Evolutionary conservation across 176 grass and related monocot genomes (phyloP), one percentile per base, ranked within the genome.

Genomic region (Zizania latifolia): DNA sequence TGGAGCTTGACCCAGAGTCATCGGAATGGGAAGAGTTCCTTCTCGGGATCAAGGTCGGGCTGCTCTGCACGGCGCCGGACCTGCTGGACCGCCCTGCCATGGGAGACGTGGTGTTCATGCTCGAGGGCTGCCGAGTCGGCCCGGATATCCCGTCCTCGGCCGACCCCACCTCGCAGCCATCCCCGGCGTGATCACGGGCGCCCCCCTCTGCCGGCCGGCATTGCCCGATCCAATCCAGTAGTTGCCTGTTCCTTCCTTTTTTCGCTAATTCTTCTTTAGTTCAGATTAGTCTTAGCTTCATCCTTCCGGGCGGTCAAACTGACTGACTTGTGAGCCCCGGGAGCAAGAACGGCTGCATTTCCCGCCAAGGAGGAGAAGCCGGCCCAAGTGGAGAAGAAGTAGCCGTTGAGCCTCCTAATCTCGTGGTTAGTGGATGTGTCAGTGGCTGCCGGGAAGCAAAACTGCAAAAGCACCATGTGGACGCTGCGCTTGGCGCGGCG

Each of bases 71-170:
- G 19, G 84, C 95, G 12, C 81, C 86, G 2, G 95, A 99, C 72
- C 87, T 86, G 2, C 70, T 90, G 16, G 95, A 99, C 59, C 86
- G 95, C 17, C 95, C 89, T 3, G 85, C 95, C 21, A 99, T 99
- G 92, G 90, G 89, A 24, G 95, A 99, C 78, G 84, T 99, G 68
- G 95, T 99, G 81, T 99, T 99, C 89, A 99, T 99, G 95, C 92
- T 99, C 21, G 95, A 99, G 83, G 92, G 95, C 62, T 99, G 95
- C 86, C 89, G 95, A 17, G 95, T 99, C 30, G 92, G 95, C 15
- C 92, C 92, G 1, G 95, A 99, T 67, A 83, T 94, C 78, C 92
- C 95, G 38, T 99, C 95, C 62, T 99, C 95, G 17, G 86, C 95
- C 34, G 92, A 99, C 36, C 95, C 95, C 39, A 99, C 95, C 65